Conservation (phyloP, 805 yeast genomes). For the Teunomyces barrocoloradensis region DNA sequence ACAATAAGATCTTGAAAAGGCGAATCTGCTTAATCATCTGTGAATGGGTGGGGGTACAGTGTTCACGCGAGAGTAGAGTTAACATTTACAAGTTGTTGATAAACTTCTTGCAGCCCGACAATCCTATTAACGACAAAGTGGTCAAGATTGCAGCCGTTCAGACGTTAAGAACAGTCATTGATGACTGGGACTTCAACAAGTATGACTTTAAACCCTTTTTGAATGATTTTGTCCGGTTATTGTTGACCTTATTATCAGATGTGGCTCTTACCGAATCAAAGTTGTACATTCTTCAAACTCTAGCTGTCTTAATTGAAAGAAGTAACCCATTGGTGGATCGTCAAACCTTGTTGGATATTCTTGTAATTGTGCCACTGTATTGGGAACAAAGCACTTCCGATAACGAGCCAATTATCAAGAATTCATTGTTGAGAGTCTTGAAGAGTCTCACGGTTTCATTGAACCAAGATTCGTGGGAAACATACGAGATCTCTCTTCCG, state of each 20-base stretch:
- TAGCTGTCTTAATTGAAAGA: conserved; percentile 60
- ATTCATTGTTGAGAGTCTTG: conserved; percentile 49
- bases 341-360: conserved; percentile 48
- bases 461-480: conserved; percentile 47
- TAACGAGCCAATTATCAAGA: conserved; percentile 38
- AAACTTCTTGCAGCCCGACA: conserved; percentile 45
- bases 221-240: conserved; percentile 46
- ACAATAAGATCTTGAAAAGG: conserved; percentile 65
- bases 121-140: conserved; percentile 64
- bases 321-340: conserved; percentile 62
- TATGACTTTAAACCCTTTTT: conserved; percentile 65
- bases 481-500: conserved; percentile 61
- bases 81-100: conserved; percentile 58
- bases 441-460: conserved; percentile 56
- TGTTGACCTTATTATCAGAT: conserved; percentile 49
- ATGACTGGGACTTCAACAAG: conserved; percentile 84
- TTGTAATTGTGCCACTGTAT: conserved; percentile 59
- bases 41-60: conserved; percentile 76
- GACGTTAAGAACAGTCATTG: conserved; percentile 64
- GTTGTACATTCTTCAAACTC: conserved; percentile 64
- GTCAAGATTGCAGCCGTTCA: conserved; percentile 74
- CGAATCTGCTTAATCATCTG: conserved; percentile 72
- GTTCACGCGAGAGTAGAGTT: conserved; percentile 56
- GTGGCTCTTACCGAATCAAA: conserved; percentile 71
- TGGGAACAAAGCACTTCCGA: conserved; percentile 60